phyloP scores from a whole-genome alignment of 345 rosid species.

The Psidium guajava region DNA sequence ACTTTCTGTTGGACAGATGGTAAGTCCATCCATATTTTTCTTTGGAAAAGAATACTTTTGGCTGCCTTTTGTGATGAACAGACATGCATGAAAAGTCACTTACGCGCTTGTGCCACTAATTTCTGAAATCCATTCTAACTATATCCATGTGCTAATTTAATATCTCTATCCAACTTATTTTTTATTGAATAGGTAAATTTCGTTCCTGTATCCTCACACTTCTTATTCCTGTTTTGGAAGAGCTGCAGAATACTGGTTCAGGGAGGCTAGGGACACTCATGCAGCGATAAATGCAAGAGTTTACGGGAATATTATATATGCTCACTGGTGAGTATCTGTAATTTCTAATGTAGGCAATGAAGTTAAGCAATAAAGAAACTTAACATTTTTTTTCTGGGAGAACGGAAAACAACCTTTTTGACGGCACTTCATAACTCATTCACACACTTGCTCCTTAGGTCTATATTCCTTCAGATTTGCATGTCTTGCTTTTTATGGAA shows the following conservation, averaged over 20 bases:
- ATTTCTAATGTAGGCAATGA: background rate
- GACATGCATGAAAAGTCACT: background rate
- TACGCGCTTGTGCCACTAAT: background rate
- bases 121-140: background rate
- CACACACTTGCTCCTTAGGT: background rate
- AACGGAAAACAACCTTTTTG: background rate
- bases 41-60: background rate
- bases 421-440: background rate
- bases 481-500: background rate
- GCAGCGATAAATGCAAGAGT: constrained; percentile 62
- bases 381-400: background rate
- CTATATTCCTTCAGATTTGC: background rate
- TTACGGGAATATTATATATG: constrained; percentile 84
- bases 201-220: constrained; percentile 17
- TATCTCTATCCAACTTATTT: background rate
- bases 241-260: constrained; percentile 94
- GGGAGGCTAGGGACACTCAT: constrained; percentile 65
- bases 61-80: background rate
- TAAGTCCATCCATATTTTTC: background rate
- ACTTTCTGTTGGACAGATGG: background rate
- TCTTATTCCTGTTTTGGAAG: constrained; percentile 46
- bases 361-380: background rate
- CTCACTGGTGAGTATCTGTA: constrained; percentile 50
- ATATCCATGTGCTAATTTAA: background rate
- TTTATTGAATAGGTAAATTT: background rate